Percentiles rank a stretch among this genome's conserved stretches.
Conservation (phyloP, 2,329 filamentous ascomycete genomes). For the Penicillium sp. region DNA sequence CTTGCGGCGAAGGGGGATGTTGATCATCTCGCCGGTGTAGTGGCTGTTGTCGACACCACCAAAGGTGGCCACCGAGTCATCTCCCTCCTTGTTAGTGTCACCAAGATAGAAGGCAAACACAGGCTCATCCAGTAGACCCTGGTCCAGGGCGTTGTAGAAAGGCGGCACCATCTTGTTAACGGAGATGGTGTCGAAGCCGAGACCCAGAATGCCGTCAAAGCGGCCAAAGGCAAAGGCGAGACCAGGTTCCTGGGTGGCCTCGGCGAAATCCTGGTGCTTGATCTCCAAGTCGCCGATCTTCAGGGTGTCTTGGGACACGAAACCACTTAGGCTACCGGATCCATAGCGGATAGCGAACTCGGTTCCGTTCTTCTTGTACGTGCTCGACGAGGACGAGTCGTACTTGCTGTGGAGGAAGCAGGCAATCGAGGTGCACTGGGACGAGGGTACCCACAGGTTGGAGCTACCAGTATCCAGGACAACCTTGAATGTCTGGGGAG, state of each 20-base stretch:
- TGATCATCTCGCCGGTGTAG: slow-evolving; percentile 79
- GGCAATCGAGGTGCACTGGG: slow-evolving; percentile 86
- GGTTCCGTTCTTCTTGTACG: slow-evolving; percentile 89
- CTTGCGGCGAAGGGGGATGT: slow-evolving; percentile 93
- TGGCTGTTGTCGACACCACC: slow-evolving; percentile 80
- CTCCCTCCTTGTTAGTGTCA: slow-evolving; percentile 61
- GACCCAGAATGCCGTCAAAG: slow-evolving; percentile 93
- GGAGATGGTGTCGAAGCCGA: slow-evolving; percentile 93
- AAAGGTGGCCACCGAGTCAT: slow-evolving; percentile 81
- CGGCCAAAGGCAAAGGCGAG: slow-evolving; percentile 95
- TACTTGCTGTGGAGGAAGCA: slow-evolving; percentile 98
- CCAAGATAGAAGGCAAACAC: slow-evolving; percentile 97
- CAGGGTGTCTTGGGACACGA: slow-evolving; percentile 82
- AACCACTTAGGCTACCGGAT: slow-evolving; percentile 88
- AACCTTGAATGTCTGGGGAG: slow-evolving; percentile 95
- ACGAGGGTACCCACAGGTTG: slow-evolving; percentile 96
- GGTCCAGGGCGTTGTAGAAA: slow-evolving; percentile 92
- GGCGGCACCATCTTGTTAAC: slow-evolving; percentile 92
- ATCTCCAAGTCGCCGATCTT: slow-evolving; percentile 84
- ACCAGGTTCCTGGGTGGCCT: slow-evolving; percentile 91
- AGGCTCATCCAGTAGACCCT: slow-evolving; percentile 81
- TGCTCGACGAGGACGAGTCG: slow-evolving; percentile 80
- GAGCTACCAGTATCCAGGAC: slow-evolving; percentile 97
- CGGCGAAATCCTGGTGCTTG: slow-evolving; percentile 88
- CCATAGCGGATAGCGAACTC: slow-evolving; percentile 92